Conservation (phyloP, 805 yeast species). For the Sugiyamaella marilandica region DNA sequence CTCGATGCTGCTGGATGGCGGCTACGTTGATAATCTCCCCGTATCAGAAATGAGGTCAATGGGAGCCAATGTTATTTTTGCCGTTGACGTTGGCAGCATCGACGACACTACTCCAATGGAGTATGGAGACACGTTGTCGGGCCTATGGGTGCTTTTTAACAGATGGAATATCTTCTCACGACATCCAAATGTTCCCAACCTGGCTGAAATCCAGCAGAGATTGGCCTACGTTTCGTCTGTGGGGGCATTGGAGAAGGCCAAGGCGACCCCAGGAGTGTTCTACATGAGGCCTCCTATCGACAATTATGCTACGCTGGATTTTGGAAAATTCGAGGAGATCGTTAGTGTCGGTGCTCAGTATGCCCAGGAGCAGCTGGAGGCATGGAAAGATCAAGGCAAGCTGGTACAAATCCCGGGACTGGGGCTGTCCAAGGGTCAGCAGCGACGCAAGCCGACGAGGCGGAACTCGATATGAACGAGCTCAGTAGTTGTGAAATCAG, state of each 20-base stretch:
- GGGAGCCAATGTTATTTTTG: conserved; percentile 83
- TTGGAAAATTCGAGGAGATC: conserved; percentile 87
- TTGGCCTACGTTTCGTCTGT: conserved; percentile 94
- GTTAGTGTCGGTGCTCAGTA: conserved; percentile 73
- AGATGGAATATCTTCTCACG: conserved; percentile 85
- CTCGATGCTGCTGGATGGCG: conserved; percentile 91
- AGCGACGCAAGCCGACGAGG: conserved; percentile 39
- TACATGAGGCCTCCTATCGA: conserved; percentile 94
- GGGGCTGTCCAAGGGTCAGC: conserved; percentile 31
- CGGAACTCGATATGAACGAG: conserved; percentile 50
- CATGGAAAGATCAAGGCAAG: conserved; percentile 47
- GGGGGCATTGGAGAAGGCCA: conserved; percentile 84
- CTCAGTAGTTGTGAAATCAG: neutral
- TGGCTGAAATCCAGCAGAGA: conserved; percentile 92
- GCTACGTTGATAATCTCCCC: conserved; percentile 89
- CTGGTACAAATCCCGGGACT: conserved; percentile 62
- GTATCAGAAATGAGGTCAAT: conserved; percentile 81
- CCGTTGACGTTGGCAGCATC: conserved; percentile 93
- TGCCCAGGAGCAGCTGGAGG: conserved; percentile 54
- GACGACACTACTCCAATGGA: conserved; percentile 87
- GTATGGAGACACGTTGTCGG: conserved; percentile 90
- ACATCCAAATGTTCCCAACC: conserved; percentile 83
- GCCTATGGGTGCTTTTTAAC: conserved; percentile 76
- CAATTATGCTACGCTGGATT: conserved; percentile 84
- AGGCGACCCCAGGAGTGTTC: conserved; percentile 74